Evolutionary conservation across 768 basidiomycete genomes (phyloP).

Genomic region (Lactifluus pinguis): DNA sequence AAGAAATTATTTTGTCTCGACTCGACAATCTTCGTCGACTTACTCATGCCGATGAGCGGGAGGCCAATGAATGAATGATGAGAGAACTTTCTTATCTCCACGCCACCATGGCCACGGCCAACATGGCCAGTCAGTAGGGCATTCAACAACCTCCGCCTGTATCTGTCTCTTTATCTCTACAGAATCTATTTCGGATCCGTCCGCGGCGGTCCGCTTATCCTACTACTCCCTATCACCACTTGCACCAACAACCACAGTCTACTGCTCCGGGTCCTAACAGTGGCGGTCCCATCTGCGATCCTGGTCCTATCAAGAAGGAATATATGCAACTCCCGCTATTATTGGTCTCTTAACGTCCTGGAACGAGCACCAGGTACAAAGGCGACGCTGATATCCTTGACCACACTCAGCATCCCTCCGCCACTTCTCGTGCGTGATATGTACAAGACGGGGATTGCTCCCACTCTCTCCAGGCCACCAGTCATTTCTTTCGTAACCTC

Average conservation of each 20-base stretch:
- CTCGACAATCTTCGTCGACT: constrained; percentile 97
- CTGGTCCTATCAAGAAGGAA: constrained; percentile 33
- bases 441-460: constrained; percentile 33
- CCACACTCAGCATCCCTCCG: constrained; percentile 25
- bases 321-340: constrained; percentile 24
- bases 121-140: constrained; percentile 31
- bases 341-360: constrained; percentile 46
- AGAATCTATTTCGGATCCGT: constrained; percentile 11
- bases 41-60: constrained; percentile 88
- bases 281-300: neutral
- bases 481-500: constrained; percentile 70
- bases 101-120: constrained; percentile 61
- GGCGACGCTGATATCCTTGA: constrained; percentile 28
- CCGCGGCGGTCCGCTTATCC: constrained; percentile 19
- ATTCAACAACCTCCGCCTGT: constrained; percentile 21
- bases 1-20: constrained; percentile 77
- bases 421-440: constrained; percentile 28
- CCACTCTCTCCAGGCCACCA: constrained; percentile 32
- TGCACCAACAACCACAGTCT: constrained; percentile 14
- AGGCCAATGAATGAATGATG: constrained; percentile 87
- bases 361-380: constrained; percentile 67
- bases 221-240: neutral
- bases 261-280: neutral
- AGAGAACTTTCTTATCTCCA: constrained; percentile 78
- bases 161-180: constrained; percentile 16